Base-by-base conservation (phyloP, 2,329 filamentous ascomycete species). In the Aspergillus sp. region DNA sequence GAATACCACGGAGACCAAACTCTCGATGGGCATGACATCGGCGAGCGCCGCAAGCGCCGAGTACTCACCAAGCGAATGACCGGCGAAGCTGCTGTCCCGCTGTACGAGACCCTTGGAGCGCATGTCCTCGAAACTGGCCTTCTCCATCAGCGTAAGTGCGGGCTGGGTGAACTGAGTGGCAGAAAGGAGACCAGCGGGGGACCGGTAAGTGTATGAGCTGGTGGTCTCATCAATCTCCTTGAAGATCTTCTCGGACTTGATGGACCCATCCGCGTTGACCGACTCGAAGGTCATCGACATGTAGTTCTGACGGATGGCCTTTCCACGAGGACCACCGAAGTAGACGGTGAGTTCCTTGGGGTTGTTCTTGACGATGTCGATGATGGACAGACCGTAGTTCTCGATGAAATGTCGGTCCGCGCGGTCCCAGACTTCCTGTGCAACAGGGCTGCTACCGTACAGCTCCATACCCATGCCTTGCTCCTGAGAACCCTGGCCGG, bases 261-360 rank as follows among this genome's bases (percentile, higher is more conserved):
- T 89, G 33, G 81, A 81, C 28, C 93, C 93, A 67, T 98, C 93
- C 2, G 87, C 75, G 49, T 85, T 86, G 45, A 98, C 89, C n/a
- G 91, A 94, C 75, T 98, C 93, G 70, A 97, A 98, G 42, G 91
- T 97, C 93, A 98, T 98, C 50, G 91, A 84, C 86, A 97, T 97
- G 77, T 98, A 98, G 73, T 98, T 98, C 65, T 95, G 86, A 53
- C 93, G 88, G 59, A 98, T 98, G 44, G 88, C 89, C 74, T 97
- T 98, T 64, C 93, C 93, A 49, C 88, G 86, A 52, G 93, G 89
- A 42, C 93, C 93, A 73, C 94, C 93, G 64, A 98, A 98, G 76
- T 98, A 87, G 55, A 98, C 88, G 4, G 94, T 98, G 46, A 98
- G 83, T 73, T 97, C 93, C 77, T 96, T 96, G 54, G 93, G 93